Conservation (phyloP, 164 flowering plant genomes). For the Dillenia turbinata region DNA sequence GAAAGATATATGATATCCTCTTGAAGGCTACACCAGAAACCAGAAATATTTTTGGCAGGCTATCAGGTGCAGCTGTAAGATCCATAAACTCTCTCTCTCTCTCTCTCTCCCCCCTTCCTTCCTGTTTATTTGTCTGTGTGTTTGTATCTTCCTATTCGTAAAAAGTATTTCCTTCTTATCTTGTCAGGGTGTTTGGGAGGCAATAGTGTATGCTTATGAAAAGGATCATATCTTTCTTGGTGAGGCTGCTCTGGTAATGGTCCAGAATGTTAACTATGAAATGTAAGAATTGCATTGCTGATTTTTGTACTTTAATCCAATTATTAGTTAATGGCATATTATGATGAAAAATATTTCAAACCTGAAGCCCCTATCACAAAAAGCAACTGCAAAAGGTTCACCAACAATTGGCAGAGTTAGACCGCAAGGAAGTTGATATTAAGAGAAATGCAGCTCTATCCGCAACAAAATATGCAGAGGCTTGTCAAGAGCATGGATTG, state of each 20-base stretch:
- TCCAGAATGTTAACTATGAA: slow-evolving; percentile 92
- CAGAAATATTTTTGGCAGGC: slow-evolving; percentile 91
- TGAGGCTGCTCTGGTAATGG: slow-evolving; percentile 94
- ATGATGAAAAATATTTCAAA: not conserved
- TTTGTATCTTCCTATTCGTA: not conserved
- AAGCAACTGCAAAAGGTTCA: slow-evolving; percentile 94
- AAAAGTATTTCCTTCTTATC: slow-evolving; percentile 5
- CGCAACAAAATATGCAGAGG: slow-evolving; percentile 82
- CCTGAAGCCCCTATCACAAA: slow-evolving; percentile 84
- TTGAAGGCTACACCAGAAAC: slow-evolving; percentile 71
- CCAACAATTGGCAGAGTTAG: slow-evolving; percentile 87
- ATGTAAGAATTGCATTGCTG: slow-evolving; percentile 51
- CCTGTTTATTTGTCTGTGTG: not conserved
- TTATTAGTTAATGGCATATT: slow-evolving; percentile 5
- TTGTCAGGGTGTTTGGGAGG: slow-evolving; percentile 88
- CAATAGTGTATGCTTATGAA: slow-evolving; percentile 80
- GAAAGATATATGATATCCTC: slow-evolving; percentile 75
- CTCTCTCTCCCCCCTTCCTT: not conserved
- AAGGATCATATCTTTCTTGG: slow-evolving; percentile 87
- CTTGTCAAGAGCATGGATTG: slow-evolving; percentile 95
- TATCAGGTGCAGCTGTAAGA: slow-evolving; percentile 95
- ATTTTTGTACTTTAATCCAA: not conserved
- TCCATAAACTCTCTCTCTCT: slow-evolving; percentile 10
- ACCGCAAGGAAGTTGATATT: slow-evolving; percentile 87
- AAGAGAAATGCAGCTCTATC: slow-evolving; percentile 83